Evolutionary conservation across 2,329 filamentous ascomycete genomes (phyloP).

Genomic region (Claviceps digitariae): DNA sequence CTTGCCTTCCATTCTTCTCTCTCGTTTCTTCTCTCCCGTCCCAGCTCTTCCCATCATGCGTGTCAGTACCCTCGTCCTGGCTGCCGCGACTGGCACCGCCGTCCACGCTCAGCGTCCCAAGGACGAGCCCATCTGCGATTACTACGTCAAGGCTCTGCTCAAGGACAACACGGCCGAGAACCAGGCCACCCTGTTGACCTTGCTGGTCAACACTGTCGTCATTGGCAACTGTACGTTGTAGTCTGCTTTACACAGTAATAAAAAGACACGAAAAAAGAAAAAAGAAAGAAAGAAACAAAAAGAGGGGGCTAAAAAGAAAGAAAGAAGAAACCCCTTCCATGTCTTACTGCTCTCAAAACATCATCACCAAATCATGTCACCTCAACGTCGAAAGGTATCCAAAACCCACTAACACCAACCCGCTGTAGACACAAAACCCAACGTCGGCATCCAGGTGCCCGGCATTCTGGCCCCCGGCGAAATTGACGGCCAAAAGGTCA

Average conservation of each 20-base stretch:
- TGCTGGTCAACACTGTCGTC: slow-evolving; percentile 49
- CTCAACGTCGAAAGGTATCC: too few species aligned
- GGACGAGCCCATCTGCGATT: slow-evolving; percentile 44
- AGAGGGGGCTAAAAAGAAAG: too few species aligned
- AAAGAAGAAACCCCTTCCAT: too few species aligned
- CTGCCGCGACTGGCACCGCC: slow-evolving; percentile 10
- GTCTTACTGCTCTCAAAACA: too few species aligned
- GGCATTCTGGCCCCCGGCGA: slow-evolving; percentile 41
- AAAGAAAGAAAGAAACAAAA: too few species aligned
- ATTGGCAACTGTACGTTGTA: slow-evolving; percentile 40
- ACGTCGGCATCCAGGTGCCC: slow-evolving; percentile 37
- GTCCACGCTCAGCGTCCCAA: slow-evolving; percentile 30
- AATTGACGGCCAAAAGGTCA: slow-evolving; percentile 36
- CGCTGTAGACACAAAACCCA: slow-evolving; percentile 41
- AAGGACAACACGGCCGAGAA: slow-evolving; percentile 45
- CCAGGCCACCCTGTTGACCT: slow-evolving; percentile 40
- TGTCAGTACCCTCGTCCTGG: slow-evolving; percentile 11
- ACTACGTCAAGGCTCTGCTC: slow-evolving; percentile 47
- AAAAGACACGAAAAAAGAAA: too few species aligned
- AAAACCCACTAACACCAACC: too few species aligned
- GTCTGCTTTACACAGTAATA: too few species aligned
- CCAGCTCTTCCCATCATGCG: slow-evolving; percentile 11
- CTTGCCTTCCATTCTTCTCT: too few species aligned
- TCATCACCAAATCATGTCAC: too few species aligned
- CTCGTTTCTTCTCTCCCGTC: not conserved